These are phyloP conservation scores for Phytophthora tubulina DNA, from an alignment of 352 stramenopile genomes.

Conservation along the genomic window DNA sequence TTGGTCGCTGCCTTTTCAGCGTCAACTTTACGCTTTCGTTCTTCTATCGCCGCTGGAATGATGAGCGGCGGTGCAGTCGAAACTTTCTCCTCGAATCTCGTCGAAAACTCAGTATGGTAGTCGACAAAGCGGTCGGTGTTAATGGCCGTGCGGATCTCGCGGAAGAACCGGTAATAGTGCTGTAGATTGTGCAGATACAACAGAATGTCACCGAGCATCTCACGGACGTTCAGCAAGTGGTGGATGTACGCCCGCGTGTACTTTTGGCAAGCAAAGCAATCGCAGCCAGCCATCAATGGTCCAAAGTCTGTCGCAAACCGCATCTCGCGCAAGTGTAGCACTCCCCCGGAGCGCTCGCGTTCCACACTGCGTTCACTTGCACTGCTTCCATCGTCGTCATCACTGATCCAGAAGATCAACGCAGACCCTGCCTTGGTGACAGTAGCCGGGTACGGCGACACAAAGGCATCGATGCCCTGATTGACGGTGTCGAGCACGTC, in stretches of 20 bases:
- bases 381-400: constrained; percentile 37
- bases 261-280: constrained; percentile 80
- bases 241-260: constrained; percentile 92
- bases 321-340: constrained; percentile 77
- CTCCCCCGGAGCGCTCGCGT: constrained; percentile 49
- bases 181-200: constrained; percentile 91
- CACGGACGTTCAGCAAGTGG: constrained; percentile 93
- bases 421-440: constrained; percentile 62
- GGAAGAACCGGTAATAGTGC: constrained; percentile 82
- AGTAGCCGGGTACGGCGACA: constrained; percentile 69
- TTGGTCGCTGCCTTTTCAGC: constrained; percentile 47
- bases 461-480: constrained; percentile 71
- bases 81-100: constrained; percentile 55
- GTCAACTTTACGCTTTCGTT: constrained; percentile 67
- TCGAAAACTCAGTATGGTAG: constrained; percentile 55
- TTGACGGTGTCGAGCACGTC: constrained; percentile 64
- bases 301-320: constrained; percentile 71
- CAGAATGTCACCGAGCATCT: constrained; percentile 93
- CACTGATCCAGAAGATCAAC: constrained; percentile 69
- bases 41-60: constrained; percentile 60
- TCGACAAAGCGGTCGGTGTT: constrained; percentile 48
- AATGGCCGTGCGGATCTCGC: constrained; percentile 63
- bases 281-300: constrained; percentile 67
- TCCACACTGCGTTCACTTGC: constrained; percentile 29
- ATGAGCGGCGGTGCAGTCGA: constrained; percentile 57